Base-by-base conservation (phyloP, 1,139 yeast genomes). In the Debaryomyces nepalensis region DNA sequence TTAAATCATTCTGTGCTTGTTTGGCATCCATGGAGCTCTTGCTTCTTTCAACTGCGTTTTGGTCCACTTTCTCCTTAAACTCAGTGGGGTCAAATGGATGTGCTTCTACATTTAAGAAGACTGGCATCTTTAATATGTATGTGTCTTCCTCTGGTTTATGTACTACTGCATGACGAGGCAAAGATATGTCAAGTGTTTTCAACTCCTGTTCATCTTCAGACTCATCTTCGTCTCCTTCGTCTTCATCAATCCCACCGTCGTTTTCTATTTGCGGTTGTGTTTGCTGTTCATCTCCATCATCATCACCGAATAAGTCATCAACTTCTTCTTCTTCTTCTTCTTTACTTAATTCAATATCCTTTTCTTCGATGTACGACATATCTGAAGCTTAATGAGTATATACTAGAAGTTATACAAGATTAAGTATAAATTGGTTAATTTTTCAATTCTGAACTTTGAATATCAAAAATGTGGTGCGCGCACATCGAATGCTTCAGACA, bases 81-180 rank as follows among this genome's bases (percentile, higher is more conserved):
- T 73, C 79, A 22, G 73, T 74, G 2, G 95, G 87, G 53, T 91
- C 96, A 61, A 91, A 93, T 27, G 97, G 96, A 48, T 81, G 81
- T 3, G 97, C 87, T 47, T 90, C 96, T 27, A 90, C 81, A 42
- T 81, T 81, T 49, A 93, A 68, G 55, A 88, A 91, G 19, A 88
- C 83, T 2, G 98, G 99, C 50, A 91, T 70, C 49, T 85, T 84
- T 45, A 88, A 78, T 46, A 77, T 69, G 51, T 75, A 79, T 3
- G 81, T 73, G 33, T 75, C 77, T 1, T 56, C 56, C 42, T 70
- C 75, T 2, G 66, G 48, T 22, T 58, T 55, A 37, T 73, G 77
- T 3, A 79, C 65, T 24, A 81, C 68, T 21, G 86, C 86, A 59
- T 87, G 96, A 57, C 95, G 81, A 3, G 95, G 86, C 36, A 89